Conservation (phyloP, 257 asterid genomes). For the Solanum tacnaense region DNA sequence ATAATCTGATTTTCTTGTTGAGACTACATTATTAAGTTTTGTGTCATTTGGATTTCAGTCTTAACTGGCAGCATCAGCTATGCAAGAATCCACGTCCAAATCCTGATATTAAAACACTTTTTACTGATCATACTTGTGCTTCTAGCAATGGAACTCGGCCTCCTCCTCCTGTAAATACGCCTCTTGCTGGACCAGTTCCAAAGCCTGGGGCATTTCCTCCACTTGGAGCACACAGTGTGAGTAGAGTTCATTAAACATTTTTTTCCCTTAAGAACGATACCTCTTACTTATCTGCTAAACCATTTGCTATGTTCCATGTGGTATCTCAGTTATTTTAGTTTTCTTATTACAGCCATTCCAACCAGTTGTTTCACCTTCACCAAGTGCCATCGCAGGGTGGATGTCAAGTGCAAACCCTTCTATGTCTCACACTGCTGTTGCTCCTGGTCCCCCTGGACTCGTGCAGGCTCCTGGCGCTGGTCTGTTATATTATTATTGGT, state of each 20-base stretch:
- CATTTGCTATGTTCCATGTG: background rate
- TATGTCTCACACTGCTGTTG: slow-evolving; percentile 35
- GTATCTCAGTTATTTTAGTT: slow-evolving; percentile 1
- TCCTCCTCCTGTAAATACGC: slow-evolving; percentile 56
- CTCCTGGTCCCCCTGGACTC: slow-evolving; percentile 42
- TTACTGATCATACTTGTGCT: slow-evolving; percentile 77
- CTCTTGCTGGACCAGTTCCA: slow-evolving; percentile 57
- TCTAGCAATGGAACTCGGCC: slow-evolving; percentile 68
- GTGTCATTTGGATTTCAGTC: slow-evolving; percentile 39
- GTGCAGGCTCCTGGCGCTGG: slow-evolving; percentile 33
- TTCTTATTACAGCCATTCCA: slow-evolving; percentile 30
- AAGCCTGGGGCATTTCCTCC: slow-evolving; percentile 56
- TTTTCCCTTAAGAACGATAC: background rate
- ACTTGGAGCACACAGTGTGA: slow-evolving; percentile 75
- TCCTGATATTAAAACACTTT: slow-evolving; percentile 90
- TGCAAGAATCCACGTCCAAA: slow-evolving; percentile 95
- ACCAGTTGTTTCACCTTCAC: slow-evolving; percentile 51
- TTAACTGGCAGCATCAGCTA: slow-evolving; percentile 97
- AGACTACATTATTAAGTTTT: slow-evolving; percentile 5
- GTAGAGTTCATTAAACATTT: slow-evolving; percentile 10
- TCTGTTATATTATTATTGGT: slow-evolving; percentile 9
- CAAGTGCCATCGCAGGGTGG: slow-evolving; percentile 91
- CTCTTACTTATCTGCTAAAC: background rate
- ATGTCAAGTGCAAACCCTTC: slow-evolving; percentile 63
- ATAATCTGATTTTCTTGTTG: background rate